Evolutionary conservation across 2,329 filamentous ascomycete species (phyloP).

Genomic region (Pyricularia sp.): DNA sequence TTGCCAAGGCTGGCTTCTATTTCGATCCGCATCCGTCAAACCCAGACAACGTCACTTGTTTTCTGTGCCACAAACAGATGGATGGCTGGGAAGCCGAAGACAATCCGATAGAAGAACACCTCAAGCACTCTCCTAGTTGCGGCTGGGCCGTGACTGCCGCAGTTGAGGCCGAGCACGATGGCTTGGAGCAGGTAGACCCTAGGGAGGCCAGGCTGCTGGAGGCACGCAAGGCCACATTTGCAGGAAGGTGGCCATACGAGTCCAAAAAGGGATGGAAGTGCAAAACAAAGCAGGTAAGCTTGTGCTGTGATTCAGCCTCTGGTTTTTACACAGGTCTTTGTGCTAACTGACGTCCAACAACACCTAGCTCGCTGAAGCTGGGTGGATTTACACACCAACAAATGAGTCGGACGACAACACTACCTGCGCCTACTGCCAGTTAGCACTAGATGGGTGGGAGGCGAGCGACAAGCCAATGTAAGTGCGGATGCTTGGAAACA

Average conservation of each 20-base stretch:
- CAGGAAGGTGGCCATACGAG: constrained; percentile 79
- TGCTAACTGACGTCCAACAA: not conserved
- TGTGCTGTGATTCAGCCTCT: not conserved
- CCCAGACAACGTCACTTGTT: constrained; percentile 83
- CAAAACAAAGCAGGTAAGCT: constrained; percentile 67
- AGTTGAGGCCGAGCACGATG: constrained; percentile 47
- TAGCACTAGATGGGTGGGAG: constrained; percentile 92
- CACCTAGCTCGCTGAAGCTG: constrained; percentile 67
- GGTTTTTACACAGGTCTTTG: not conserved
- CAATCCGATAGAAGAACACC: constrained; percentile 69
- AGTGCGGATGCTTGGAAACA: constrained; percentile 16
- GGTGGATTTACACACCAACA: constrained; percentile 87
- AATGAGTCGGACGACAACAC: constrained; percentile 77
- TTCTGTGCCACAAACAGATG: constrained; percentile 69
- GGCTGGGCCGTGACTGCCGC: constrained; percentile 70
- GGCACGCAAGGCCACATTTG: constrained; percentile 74
- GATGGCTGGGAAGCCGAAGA: constrained; percentile 89
- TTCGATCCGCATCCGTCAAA: constrained; percentile 63
- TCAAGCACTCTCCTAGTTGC: constrained; percentile 70
- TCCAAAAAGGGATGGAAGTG: constrained; percentile 78
- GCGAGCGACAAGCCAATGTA: constrained; percentile 78
- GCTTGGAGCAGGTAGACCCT: constrained; percentile 60
- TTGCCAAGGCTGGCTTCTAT: constrained; percentile 85
- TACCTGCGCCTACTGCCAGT: constrained; percentile 79
- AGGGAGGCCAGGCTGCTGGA: constrained; percentile 55